These are phyloP conservation scores for Abeoforma whisleri DNA, from an alignment of 78 protist genomes.

Conservation along the genomic window DNA sequence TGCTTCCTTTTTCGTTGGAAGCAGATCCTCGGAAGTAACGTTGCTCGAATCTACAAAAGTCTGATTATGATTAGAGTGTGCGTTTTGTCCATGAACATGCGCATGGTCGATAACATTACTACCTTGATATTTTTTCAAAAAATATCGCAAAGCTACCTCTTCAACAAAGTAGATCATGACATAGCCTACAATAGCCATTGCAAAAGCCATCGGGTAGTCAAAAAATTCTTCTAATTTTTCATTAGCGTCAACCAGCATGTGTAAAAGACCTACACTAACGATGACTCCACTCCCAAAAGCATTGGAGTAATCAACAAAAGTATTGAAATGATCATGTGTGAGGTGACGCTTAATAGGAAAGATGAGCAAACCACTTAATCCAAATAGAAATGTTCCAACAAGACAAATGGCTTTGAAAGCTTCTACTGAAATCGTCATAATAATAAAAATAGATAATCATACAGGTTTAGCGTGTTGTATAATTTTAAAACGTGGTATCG, in stretches of 20 bases:
- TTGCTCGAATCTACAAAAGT: too few species aligned
- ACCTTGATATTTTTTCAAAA: constrained; percentile 2
- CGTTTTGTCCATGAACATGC: too few species aligned
- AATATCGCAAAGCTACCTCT: background rate
- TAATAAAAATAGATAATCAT: too few species aligned
- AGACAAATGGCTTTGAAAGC: constrained; percentile 16
- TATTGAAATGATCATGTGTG: background rate
- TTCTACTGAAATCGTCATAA: too few species aligned
- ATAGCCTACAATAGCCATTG: constrained; percentile 8
- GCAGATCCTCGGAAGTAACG: too few species aligned
- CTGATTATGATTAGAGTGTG: too few species aligned
- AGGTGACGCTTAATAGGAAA: background rate
- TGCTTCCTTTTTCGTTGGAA: too few species aligned
- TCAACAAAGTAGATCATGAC: background rate
- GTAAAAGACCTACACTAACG: constrained; percentile 16
- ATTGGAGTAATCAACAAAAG: background rate
- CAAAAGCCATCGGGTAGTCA: constrained; percentile 24
- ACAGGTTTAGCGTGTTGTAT: too few species aligned
- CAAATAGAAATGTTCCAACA: background rate
- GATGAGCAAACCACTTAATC: constrained; percentile 14
- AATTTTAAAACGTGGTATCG: too few species aligned
- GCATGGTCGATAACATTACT: too few species aligned
- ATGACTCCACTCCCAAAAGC: constrained; percentile 32
- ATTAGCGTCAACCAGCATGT: constrained; percentile 28
- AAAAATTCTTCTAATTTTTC: background rate